Evolutionary conservation across 2,329 filamentous ascomycete species (phyloP), one percentile per base, ranked within the genome.

Genomic region (Madurella fahalii): DNA sequence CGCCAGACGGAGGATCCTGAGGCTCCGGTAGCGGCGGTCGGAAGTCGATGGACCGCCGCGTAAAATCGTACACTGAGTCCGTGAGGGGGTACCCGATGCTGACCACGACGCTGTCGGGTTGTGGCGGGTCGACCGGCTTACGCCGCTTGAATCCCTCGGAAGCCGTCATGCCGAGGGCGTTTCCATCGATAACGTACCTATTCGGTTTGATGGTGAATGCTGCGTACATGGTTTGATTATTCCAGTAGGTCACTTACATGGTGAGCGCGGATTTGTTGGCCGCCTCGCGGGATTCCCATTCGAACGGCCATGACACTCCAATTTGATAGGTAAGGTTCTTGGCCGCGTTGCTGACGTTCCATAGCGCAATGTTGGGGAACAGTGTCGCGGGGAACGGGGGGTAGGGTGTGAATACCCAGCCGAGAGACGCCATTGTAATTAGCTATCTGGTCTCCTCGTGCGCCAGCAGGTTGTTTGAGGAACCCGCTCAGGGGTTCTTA

Each of bases 161-260:
- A 8, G 63, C 65, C 0, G 65, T 64, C 49, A 60, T 52, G 42
- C 54, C 61, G 20, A 63, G 44, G 30, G 64, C 64, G 49, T 67
- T 67, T 17, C 64, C 65, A 47, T 67, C 65, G 5, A 64, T 55
- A 5, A 65, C 56, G 45, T 61, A 65, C 52, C 63, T 63, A 40
- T 13, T 9, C 25, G 12, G 16, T 34, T 37, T 4, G n/a, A 13
- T 17, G 31, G 30, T 25, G 7, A 25, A 25, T 25, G 7, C 25
- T 25, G 25, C 25, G 25, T 25, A 7, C 4, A 25, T 25, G 25
- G 25, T 7, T 25, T 25, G 7, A n/a, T n/a, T n/a, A n/a, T n/a
- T n/a, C 25, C 25, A n/a, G n/a, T 25, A 7, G 41, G 11, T 34
- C 16, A 52, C 46, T 48, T 47, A 50, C 44, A 56, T 49, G 16